phyloP scores from a whole-genome alignment of 306 rosid species.

The Oemleria cerasiformis region DNA sequence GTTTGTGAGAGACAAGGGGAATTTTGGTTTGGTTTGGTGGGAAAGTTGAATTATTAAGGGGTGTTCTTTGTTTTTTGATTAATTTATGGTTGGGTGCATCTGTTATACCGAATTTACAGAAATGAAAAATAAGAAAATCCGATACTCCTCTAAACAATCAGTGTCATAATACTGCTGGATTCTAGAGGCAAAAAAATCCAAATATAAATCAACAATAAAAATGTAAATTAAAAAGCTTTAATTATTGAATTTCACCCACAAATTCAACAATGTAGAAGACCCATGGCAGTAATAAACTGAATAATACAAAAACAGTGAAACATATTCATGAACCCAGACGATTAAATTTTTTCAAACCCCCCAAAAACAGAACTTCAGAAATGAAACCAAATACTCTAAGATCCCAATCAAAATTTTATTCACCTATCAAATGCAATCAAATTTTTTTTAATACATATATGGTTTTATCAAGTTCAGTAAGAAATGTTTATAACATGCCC shows the following conservation, averaged over 20 bases:
- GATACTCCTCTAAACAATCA: not conserved
- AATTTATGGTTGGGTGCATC: conserved; percentile 38
- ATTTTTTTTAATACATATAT: too few relatives aligned
- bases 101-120: conserved; percentile 39
- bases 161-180: not conserved
- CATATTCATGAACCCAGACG: not conserved
- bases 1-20: too few relatives aligned
- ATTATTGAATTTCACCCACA: not conserved
- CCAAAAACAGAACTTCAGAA: not conserved
- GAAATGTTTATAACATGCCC: too few relatives aligned
- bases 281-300: not conserved
- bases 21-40: too few relatives aligned
- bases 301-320: not conserved
- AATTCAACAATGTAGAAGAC: conserved; percentile 5
- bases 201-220: not conserved
- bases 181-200: not conserved
- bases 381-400: not conserved
- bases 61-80: too few relatives aligned
- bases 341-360: not conserved
- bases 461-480: too few relatives aligned
- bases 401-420: not conserved
- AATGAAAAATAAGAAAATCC: conserved; percentile 2
- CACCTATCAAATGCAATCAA: too few relatives aligned
- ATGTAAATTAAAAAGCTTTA: too few relatives aligned
- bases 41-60: too few relatives aligned